These are phyloP conservation scores for Saccharomyces hybrid DNA, from an alignment of 1,139 yeast species.

Conservation along the genomic window DNA sequence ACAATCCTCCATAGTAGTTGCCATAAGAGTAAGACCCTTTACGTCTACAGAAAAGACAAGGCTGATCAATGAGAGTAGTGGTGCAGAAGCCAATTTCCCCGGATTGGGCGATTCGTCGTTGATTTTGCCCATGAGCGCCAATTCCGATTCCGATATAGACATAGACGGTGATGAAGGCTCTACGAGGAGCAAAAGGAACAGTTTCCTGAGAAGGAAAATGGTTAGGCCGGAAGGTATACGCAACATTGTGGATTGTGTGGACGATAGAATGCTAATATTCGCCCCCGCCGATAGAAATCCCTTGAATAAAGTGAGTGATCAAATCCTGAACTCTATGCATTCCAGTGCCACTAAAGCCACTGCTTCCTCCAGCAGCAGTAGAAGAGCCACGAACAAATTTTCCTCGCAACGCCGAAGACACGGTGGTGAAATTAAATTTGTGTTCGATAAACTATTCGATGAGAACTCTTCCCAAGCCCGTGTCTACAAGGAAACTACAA, in stretches of 20 bases:
- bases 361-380: conserved; percentile 11
- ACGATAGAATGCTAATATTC: conserved; percentile 80
- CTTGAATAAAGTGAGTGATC: conserved; percentile 50
- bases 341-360: background rate
- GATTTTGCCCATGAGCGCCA: conserved; percentile 15
- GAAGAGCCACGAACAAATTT: background rate
- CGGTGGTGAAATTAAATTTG: conserved; percentile 58
- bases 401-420: background rate
- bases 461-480: conserved; percentile 55
- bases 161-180: conserved; percentile 24
- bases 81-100: conserved; percentile 17
- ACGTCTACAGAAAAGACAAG: conserved; percentile 44
- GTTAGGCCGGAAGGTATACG: conserved; percentile 50
- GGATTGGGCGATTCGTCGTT: conserved; percentile 19
- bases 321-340: conserved; percentile 42
- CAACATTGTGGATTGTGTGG: conserved; percentile 73
- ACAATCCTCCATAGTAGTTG: conserved; percentile 68
- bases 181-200: conserved; percentile 10
- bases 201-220: conserved; percentile 18
- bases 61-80: conserved; percentile 38
- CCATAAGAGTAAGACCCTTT: conserved; percentile 82
- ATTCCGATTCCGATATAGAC: conserved; percentile 1
- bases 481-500: conserved; percentile 60
- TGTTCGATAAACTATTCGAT: conserved; percentile 78
- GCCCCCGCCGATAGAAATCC: conserved; percentile 80